Conservation (phyloP, 2,329 filamentous ascomycete species). For the Aureobasidium sp. region DNA sequence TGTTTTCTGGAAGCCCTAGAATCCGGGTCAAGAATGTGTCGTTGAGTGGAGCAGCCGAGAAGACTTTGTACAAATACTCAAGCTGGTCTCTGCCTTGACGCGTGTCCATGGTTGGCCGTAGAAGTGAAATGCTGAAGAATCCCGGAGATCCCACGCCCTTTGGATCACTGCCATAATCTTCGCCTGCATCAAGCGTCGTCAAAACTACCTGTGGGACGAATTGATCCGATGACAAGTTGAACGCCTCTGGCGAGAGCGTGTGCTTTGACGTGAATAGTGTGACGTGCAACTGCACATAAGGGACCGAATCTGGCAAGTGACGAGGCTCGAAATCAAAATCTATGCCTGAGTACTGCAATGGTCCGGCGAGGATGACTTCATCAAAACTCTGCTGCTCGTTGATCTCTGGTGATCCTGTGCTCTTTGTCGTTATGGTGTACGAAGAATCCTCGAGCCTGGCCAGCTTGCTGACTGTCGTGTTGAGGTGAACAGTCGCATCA, state of each 20-base stretch:
- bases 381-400: constrained; percentile 49
- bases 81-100: constrained; percentile 20
- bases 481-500: constrained; percentile 53
- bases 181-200: constrained; percentile 65
- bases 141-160: constrained; percentile 62
- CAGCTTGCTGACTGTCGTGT: constrained; percentile 56
- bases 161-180: constrained; percentile 43
- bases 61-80: constrained; percentile 61
- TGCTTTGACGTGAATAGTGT: constrained; percentile 79
- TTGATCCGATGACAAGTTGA: constrained; percentile 55
- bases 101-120: constrained; percentile 55
- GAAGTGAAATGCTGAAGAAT: constrained; percentile 80
- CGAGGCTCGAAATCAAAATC: constrained; percentile 37
- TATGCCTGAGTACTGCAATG: constrained; percentile 74
- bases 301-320: constrained; percentile 64
- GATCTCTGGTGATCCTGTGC: not conserved
- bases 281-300: constrained; percentile 80
- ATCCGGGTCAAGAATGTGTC: constrained; percentile 43
- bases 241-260: constrained; percentile 63
- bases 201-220: constrained; percentile 67
- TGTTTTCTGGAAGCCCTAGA: constrained; percentile 34
- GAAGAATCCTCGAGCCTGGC: not conserved
- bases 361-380: constrained; percentile 73
- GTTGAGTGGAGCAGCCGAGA: constrained; percentile 48
- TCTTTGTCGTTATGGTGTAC: constrained; percentile 14